Evolutionary conservation across 1,139 yeast species (phyloP), one percentile per base, ranked within the genome.

Genomic region (Magnusiomyces paraingens): DNA sequence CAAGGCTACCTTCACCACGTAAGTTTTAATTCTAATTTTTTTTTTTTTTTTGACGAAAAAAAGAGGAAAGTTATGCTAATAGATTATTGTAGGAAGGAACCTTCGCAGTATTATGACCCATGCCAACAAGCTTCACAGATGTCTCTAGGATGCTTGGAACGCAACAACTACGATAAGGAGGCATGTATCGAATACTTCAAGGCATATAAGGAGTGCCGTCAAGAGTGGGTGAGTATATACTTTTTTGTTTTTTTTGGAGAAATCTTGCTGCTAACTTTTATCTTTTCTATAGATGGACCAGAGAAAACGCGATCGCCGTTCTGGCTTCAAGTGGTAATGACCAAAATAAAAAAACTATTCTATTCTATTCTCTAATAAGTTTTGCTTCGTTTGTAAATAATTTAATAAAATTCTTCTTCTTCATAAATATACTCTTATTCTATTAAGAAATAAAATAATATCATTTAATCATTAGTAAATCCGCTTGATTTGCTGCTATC

Each of bases 201-300:
- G 62, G 96, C 97, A 0, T 93, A 91, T 66, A 77, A 90, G 58
- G 98, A 93, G 65, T 93, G 99, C 70, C 84, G 86, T 64, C 83
- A 83, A 65, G 95, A 86, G 63, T 91, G 96, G 84, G 66, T 73
- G 38, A 38, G 50, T 17, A 18, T 18, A 3, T 18, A 18, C 3
- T 4, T 15, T 14, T 41, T 14, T 18, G 17, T 15, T n/a, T 15
- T 10, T 4, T 41, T 14, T 17, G n/a, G 15, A n/a, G 6, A 17
- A 10, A 10, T 15, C 6, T n/a, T 8, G 18, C 8, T n/a, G 6
- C 14, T 18, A 15, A 15, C 14, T 18, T n/a, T 17, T 11, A 4
- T 41, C 3, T 4, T 20, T 41, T 41, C 17, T 36, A 10, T 32
- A 36, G 40, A 54, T 55, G 47, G 59, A 54, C 43, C 58, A 57